Base-by-base conservation (phyloP, 1,284 basidiomycete species). In the Vanrija sp. region DNA sequence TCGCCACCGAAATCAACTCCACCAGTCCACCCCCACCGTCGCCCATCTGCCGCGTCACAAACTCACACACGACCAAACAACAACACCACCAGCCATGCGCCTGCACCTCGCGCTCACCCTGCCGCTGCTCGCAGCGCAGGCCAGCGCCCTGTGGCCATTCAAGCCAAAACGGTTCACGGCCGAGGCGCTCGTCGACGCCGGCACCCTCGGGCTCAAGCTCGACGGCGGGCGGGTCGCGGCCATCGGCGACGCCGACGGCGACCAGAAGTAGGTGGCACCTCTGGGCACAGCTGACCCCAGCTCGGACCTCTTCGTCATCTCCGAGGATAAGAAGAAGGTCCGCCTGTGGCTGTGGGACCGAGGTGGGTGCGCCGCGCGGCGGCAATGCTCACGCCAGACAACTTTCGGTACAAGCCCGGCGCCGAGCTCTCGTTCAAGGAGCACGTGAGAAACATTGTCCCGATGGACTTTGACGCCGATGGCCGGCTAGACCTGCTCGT, bases 241-340 rank as follows among this genome's bases (percentile, higher is more conserved):
- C 2, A 88, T 93, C 67, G 95, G 91, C 25, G 95, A 98, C 77
- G 94, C 91, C 73, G 86, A 97, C 71, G 93, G 89, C 5, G 93
- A 98, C 73, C 92, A 96, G 70, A 89, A 89, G 90, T 95, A 71
- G 72, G 88, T 78, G 3, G 10, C 18, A 45, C 47, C 44, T 9
- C 2, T 6, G n/a, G 9, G 20, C 19, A 15, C 6, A 25, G 38
- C 41, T 56, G 23, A 52, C 48, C 6, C 36, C 64, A 93, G 90
- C 67, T 73, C 91, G 56, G 95, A 98, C 73, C 77, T 93, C 4
- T 80, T 98, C 51, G 80, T 85, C 10, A 78, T 98, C 23, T 85
- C 80, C 44, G 72, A 81, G 9, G 86, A 89, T 74, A 85, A 87
- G 61, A 84, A 84, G 59, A 84, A 85, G 0, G 65, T 97, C 12